These are phyloP conservation scores for Boletus rubescentipes DNA, from an alignment of 768 basidiomycete genomes.

Conservation along the genomic window DNA sequence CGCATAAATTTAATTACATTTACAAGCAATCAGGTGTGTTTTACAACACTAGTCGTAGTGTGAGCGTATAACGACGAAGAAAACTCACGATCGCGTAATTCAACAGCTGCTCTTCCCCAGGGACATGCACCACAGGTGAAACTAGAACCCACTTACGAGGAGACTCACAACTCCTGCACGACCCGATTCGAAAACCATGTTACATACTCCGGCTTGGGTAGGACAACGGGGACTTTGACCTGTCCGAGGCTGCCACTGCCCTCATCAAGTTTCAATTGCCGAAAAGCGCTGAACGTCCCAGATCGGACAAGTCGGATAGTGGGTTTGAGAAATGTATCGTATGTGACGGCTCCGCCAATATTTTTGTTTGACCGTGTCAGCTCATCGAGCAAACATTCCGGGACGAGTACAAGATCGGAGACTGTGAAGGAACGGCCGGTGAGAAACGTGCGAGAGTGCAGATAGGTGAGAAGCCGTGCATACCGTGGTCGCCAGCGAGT, in stretches of 20 bases:
- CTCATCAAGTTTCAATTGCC: conserved; percentile 18
- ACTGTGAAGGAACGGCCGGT: background rate
- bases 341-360: background rate
- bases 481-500: conserved; percentile 5
- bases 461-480: background rate
- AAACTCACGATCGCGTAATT: too few species aligned
- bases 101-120: too few species aligned
- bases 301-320: conserved; percentile 22
- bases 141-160: background rate
- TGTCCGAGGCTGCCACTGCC: conserved; percentile 5
- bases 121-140: background rate
- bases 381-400: conserved; percentile 8
- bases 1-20: too few species aligned
- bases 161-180: conserved; percentile 11
- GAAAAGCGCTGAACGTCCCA: conserved; percentile 24
- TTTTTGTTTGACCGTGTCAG: background rate
- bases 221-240: conserved; percentile 23
- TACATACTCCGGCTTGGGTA: conserved; percentile 7
- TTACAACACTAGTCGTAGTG: too few species aligned
- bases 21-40: too few species aligned
- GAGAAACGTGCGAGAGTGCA: background rate
- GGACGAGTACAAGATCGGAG: background rate
- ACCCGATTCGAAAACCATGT: conserved; percentile 19
- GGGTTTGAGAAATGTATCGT: conserved; percentile 8
- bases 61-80: too few species aligned